Conservation (phyloP, 208 protist species). For the Leishmania amazonensis region DNA sequence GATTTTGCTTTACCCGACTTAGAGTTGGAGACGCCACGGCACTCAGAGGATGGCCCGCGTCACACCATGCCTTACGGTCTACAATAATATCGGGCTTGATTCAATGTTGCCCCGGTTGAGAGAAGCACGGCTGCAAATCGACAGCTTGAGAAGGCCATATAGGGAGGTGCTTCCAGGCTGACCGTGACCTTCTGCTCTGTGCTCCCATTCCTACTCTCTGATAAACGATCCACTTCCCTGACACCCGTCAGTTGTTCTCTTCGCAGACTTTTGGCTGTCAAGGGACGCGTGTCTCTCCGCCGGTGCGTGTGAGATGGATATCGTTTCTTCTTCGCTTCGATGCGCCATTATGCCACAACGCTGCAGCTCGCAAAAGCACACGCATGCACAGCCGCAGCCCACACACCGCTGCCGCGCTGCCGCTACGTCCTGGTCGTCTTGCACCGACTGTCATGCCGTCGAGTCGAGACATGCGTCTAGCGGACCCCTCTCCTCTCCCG, state of each 20-base stretch:
- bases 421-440: not conserved
- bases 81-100: constrained; percentile 36
- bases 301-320: too few relatives aligned
- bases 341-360: too few relatives aligned
- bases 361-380: too few relatives aligned
- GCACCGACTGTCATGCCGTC: not conserved
- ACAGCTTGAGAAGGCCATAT: not conserved
- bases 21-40: constrained; percentile 80
- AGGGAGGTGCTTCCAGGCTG: not conserved
- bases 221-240: not conserved
- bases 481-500: not conserved
- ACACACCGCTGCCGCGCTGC: not conserved
- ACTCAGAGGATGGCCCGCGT: constrained; percentile 80
- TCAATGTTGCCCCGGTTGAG: not conserved
- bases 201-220: not conserved
- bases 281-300: too few relatives aligned
- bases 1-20: constrained; percentile 90
- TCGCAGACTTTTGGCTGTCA: not conserved
- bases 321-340: too few relatives aligned
- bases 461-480: not conserved
- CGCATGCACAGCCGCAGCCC: not conserved
- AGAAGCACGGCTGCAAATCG: not conserved
- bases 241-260: too few relatives aligned
- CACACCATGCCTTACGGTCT: constrained; percentile 90
- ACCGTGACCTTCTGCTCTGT: not conserved